Evolutionary conservation across 306 rosid species (phyloP), one percentile per base, ranked within the genome.

Genomic region (Pueraria montana): DNA sequence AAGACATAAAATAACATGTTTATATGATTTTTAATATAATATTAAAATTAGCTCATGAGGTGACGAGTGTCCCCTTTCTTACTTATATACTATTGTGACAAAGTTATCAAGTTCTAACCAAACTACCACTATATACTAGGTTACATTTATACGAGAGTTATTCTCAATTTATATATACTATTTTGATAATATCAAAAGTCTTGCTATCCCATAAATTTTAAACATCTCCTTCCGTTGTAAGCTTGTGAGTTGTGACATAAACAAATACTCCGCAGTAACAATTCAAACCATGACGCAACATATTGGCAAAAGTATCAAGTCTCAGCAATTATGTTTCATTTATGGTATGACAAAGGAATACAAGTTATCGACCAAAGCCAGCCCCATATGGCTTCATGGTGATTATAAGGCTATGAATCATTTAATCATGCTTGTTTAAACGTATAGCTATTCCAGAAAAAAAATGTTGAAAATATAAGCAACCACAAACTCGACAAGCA

Each of bases 291-390:
- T 4, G 43, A 32, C 42, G 27, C 62, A 65, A 17, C 48, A 52
- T 30, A 40, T 23, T 79, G 65, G 26, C 58, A 65, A 66, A 66
- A 66, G 50, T 32, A 59, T 23, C 36, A 20, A 66, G 5, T 8
- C 48, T 30, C 10, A 61, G 69, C 8, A 64, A 58, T 3, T 56
- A 32, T 6, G 55, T 23, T 68, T 83, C 72, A 67, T 43, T 76
- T 45, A 77, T 87, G 67, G 34, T 13, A 45, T 32, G 77, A 32
- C 36, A 71, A 40, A 26, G 14, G 36, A 65, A 26, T 72, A 80
- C 86, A 46, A 13, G 6, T 56, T 55, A 76, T 62, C 20, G 20
- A 61, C 86, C 46, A 49, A 82, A 46, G 71, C 49, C 63, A 46
- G 27, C 53, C 13, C 6, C 76, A 21, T 52, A 17, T 72, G 72